These are phyloP conservation scores for Pythium brassicae DNA, from an alignment of 352 stramenopile genomes.

Conservation along the genomic window DNA sequence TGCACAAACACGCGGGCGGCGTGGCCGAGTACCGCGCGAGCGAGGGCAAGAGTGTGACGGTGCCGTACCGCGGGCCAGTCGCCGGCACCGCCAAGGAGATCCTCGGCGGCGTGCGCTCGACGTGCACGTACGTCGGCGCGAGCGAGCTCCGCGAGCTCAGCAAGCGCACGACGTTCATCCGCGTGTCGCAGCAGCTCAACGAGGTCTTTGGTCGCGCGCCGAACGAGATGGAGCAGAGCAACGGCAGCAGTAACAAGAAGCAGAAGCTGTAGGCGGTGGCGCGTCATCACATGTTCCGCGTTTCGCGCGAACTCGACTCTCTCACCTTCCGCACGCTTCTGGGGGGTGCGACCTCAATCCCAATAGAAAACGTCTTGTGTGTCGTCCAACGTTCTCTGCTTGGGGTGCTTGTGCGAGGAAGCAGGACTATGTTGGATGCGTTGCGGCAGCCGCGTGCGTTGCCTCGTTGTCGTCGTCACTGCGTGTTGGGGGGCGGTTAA, in stretches of 20 bases:
- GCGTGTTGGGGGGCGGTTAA: no score
- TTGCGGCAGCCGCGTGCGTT: no score
- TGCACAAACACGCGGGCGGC: constrained; percentile 90
- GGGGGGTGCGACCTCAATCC: neutral
- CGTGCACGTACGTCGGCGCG: constrained; percentile 92
- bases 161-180: constrained; percentile 93
- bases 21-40: constrained; percentile 90
- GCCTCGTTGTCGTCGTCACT: no score
- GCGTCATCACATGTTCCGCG: no score
- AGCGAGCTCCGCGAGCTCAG: constrained; percentile 87
- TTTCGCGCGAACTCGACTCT: no score
- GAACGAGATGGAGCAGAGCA: constrained; percentile 68
- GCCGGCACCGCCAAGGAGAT: constrained; percentile 84
- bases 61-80: constrained; percentile 84
- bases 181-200: constrained; percentile 91
- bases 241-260: constrained; percentile 30
- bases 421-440: no score
- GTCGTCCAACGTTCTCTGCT: no score
- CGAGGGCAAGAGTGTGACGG: constrained; percentile 90
- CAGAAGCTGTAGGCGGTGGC: constrained; percentile 33
- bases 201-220: constrained; percentile 84
- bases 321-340: constrained; percentile 1
- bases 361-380: no score
- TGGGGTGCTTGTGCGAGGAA: no score
- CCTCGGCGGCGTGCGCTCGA: constrained; percentile 88